Percentiles rank a stretch among this genome's conserved stretches.
phyloP scores from a whole-genome alignment of 768 basidiomycete genomes.

The Tricholoma matsutake region DNA sequence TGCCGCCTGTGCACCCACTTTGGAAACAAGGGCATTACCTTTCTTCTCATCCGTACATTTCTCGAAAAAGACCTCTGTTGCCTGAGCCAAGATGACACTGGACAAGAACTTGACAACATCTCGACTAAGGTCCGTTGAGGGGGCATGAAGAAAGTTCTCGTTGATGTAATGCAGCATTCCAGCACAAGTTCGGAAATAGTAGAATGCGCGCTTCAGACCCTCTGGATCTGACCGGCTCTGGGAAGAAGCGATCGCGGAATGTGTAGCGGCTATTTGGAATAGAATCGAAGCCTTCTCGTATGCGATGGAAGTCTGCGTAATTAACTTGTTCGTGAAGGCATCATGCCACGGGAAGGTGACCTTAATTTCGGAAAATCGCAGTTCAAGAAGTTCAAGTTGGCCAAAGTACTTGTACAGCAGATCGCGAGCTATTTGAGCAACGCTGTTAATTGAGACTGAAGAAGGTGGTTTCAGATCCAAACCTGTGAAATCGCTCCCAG shows the following conservation, averaged over 20 bases:
- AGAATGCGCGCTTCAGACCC: conserved; percentile 89
- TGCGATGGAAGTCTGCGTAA: conserved; percentile 93
- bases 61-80: conserved; percentile 95
- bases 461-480: conserved; percentile 18
- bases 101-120: conserved; percentile 94
- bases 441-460: conserved; percentile 1
- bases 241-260: conserved; percentile 84
- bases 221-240: conserved; percentile 88
- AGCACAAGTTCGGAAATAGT: conserved; percentile 84
- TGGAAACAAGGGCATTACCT: conserved; percentile 67
- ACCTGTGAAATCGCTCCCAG: conserved; percentile 96
- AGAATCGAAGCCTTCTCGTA: conserved; percentile 98
- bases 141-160: conserved; percentile 98
- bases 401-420: conserved; percentile 99
- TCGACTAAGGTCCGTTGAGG: conserved; percentile 89
- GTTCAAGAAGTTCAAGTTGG: conserved; percentile 93
- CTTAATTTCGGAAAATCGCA: conserved; percentile 94
- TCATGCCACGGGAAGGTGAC: conserved; percentile 97
- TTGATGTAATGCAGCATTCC: conserved; percentile 99
- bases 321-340: conserved; percentile 92
- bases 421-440: conserved; percentile 62
- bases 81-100: conserved; percentile 86
- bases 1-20: conserved; percentile 82
- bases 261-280: conserved; percentile 93
- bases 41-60: conserved; percentile 95